Conservation (phyloP, 305 asterid genomes). For the Fraxinus sp. region DNA sequence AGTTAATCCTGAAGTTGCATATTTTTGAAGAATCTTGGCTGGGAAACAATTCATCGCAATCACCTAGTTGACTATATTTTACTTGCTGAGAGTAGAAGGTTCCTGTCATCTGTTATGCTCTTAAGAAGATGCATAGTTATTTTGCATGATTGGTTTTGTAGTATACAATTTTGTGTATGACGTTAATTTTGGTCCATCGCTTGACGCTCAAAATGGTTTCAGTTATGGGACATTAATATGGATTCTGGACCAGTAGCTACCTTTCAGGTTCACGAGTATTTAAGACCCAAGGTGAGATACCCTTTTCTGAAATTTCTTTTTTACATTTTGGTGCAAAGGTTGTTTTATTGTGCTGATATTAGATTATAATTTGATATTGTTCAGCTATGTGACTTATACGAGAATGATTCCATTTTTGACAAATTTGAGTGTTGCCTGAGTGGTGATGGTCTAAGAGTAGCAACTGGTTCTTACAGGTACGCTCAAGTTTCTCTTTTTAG, state of each 20-base stretch:
- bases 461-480: conserved; percentile 98
- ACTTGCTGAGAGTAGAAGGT: not conserved
- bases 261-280: conserved; percentile 92
- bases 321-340: not conserved
- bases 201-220: conserved; percentile 31
- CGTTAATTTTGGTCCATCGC: conserved; percentile 5
- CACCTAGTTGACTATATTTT: conserved; percentile 9
- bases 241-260: conserved; percentile 97
- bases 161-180: conserved; percentile 6
- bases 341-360: conserved; percentile 30
- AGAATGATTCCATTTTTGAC: conserved; percentile 94
- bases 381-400: conserved; percentile 91
- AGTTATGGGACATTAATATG: conserved; percentile 98
- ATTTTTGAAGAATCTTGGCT: not conserved
- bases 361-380: conserved; percentile 23
- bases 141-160: conserved; percentile 4
- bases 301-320: not conserved
- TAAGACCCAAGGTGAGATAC: conserved; percentile 84
- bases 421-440: conserved; percentile 98
- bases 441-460: conserved; percentile 90
- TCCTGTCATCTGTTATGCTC: conserved; percentile 15
- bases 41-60: conserved; percentile 4
- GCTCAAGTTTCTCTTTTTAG: conserved; percentile 11
- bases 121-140: conserved; percentile 12
- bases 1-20: conserved; percentile 1